Evolutionary conservation across 2,329 filamentous ascomycete species (phyloP), one percentile per base, ranked within the genome.

Genomic region (Alternaria triticina): DNA sequence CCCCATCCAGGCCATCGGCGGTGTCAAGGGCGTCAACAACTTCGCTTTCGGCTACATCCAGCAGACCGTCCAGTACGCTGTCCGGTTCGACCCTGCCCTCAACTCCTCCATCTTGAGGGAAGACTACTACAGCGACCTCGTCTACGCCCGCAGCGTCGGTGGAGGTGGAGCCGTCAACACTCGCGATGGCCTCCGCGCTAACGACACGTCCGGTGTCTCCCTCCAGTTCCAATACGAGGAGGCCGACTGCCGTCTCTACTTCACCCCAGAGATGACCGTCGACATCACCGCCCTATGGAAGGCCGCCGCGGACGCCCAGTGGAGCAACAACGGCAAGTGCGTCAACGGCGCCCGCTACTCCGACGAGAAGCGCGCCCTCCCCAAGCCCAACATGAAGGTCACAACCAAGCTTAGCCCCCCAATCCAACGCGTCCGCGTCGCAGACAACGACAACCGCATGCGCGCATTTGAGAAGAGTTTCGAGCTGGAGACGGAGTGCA

Each of bases 1-100:
- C 2, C 78, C 79, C 2, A 87, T 87, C 60, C 86, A 88, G 73
- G 85, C 84, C 20, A 80, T 87, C 3, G 85, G 85, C 46, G 86
- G 85, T 13, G 81, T 85, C 66, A 86, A 87, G 74, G 86, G 86
- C 10, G 73, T 76, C 45, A 81, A 81, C 71, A 77, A 79, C 61
- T 79, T 70, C 47, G 61, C 67, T n/a, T 79, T 70, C 57, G 65
- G 62, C 17, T 78, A 70, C 62, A 77, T 81, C n/a, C 75, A 79
- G 54, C 43, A 64, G 17, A 58, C 66, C 4, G 76, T 73, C 10
- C 56, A 69, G 27, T 59, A 52, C 10, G 74, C 75, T 20, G 62
- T 77, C 25, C 43, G 59, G 1, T 69, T 69, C 40, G 64, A 75
- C n/a, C 62, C 62, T 4, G 70, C 70, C 10, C 67, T 74, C 27